phyloP scores from a whole-genome alignment of 441 rosid genomes.

The Arabidopsis lyrata region DNA sequence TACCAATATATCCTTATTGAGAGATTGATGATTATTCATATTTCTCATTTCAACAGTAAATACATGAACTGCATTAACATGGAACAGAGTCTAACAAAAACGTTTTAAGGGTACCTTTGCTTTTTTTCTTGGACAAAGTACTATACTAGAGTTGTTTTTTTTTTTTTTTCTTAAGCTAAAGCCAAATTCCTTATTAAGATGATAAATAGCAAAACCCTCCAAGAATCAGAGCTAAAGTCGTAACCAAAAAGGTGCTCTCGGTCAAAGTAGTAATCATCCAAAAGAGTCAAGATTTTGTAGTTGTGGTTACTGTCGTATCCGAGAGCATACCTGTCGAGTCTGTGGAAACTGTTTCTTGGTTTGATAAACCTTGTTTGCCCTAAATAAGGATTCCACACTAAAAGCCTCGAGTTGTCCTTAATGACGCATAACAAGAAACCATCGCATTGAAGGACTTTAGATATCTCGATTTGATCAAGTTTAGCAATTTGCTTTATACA shows the following conservation, averaged over 20 bases:
- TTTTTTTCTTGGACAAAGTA: neutral
- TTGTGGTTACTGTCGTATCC: neutral
- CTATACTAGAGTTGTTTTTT: neutral
- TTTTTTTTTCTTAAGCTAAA: too few species aligned
- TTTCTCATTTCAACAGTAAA: slow-evolving; percentile 16
- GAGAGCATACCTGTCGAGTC: neutral
- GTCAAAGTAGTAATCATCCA: too few species aligned
- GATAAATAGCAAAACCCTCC: neutral
- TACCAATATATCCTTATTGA: slow-evolving; percentile 8
- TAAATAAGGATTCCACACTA: neutral
- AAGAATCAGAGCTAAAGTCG: too few species aligned
- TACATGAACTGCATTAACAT: slow-evolving; percentile 21
- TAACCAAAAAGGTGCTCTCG: too few species aligned
- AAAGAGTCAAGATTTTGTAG: neutral
- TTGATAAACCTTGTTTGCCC: neutral
- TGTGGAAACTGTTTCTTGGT: neutral
- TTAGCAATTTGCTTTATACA: neutral
- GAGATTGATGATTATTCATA: slow-evolving; percentile 13
- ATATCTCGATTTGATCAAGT: neutral
- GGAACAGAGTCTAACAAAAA: slow-evolving; percentile 15
- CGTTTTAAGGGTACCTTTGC: neutral
- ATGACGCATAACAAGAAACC: neutral
- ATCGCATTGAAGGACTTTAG: neutral
- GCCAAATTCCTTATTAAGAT: neutral
- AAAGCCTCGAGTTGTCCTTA: neutral